Evolutionary conservation across 768 basidiomycete species (phyloP).

Genomic region (Xerocomellus amylosporus): DNA sequence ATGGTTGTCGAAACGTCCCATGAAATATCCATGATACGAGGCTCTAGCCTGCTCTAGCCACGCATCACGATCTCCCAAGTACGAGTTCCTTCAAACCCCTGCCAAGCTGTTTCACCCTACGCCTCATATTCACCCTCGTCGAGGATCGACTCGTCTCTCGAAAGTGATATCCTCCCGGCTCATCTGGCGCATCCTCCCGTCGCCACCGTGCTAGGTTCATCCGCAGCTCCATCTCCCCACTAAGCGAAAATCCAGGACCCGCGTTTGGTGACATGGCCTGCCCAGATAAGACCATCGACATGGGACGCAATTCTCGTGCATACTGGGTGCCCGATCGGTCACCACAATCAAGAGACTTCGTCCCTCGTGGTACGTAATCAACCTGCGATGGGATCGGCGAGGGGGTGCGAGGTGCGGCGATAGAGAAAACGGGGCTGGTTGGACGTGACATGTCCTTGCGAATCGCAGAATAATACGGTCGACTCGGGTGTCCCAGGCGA

Average conservation of each 20-base stretch:
- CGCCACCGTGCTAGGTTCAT: constrained; percentile 49
- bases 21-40: not conserved
- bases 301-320: constrained; percentile 23
- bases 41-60: not conserved
- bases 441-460: constrained; percentile 47
- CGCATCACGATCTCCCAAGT: constrained; percentile 24
- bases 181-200: constrained; percentile 29
- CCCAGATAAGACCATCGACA: constrained; percentile 28
- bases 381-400: constrained; percentile 24
- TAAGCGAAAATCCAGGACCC: constrained; percentile 49
- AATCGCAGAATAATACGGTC: constrained; percentile 56
- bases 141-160: constrained; percentile 24
- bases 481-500: constrained; percentile 49
- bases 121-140: constrained; percentile 22
- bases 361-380: constrained; percentile 28
- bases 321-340: constrained; percentile 20
- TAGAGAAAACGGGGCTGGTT: constrained; percentile 31
- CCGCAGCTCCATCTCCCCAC: constrained; percentile 57
- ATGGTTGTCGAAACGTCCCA: not conserved
- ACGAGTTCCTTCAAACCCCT: constrained; percentile 32
- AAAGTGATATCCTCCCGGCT: constrained; percentile 33
- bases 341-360: constrained; percentile 33
- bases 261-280: constrained; percentile 16
- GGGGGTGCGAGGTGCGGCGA: constrained; percentile 26
- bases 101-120: constrained; percentile 29